phyloP scores from a whole-genome alignment of 345 rosid genomes.

The Camelina sativa region DNA sequence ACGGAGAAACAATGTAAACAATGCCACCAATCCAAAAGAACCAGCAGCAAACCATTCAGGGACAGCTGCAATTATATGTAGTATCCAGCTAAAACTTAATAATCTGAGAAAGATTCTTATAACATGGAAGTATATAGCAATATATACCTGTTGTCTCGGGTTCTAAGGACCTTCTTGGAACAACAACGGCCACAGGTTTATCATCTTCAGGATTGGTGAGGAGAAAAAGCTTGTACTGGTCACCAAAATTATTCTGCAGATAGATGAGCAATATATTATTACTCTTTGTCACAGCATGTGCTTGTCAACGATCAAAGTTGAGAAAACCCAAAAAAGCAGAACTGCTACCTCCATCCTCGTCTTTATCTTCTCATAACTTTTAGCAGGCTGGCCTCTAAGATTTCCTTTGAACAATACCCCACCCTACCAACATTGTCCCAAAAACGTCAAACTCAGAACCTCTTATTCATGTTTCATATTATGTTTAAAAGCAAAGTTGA shows the following conservation, averaged over 20 bases:
- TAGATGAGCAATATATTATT: conserved; percentile 14
- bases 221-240: conserved; percentile 84
- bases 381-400: conserved; percentile 81
- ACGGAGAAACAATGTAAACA: conserved; percentile 83
- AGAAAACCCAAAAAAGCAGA: conserved; percentile 2
- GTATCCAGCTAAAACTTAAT: conserved; percentile 2
- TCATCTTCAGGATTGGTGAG: conserved; percentile 92
- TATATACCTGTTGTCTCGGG: conserved; percentile 80
- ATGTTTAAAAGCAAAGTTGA: background rate
- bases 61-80: conserved; percentile 62
- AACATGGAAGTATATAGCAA: conserved; percentile 11
- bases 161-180: conserved; percentile 76
- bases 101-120: conserved; percentile 14
- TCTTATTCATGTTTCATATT: background rate
- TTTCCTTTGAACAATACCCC: conserved; percentile 96
- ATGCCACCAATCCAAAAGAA: conserved; percentile 82
- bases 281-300: conserved; percentile 7
- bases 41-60: conserved; percentile 99
- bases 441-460: background rate
- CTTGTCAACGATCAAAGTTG: conserved; percentile 1
- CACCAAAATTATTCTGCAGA: conserved; percentile 78
- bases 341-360: conserved; percentile 68
- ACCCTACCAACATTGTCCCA: conserved; percentile 53
- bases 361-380: conserved; percentile 79
- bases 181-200: conserved; percentile 95